A percentile compares a stretch with the other conserved stretches of the same genome.
These are phyloP conservation scores for Magnaporthiopsis poae DNA, from an alignment of 2,329 filamentous ascomycete species.

Conservation along the genomic window DNA sequence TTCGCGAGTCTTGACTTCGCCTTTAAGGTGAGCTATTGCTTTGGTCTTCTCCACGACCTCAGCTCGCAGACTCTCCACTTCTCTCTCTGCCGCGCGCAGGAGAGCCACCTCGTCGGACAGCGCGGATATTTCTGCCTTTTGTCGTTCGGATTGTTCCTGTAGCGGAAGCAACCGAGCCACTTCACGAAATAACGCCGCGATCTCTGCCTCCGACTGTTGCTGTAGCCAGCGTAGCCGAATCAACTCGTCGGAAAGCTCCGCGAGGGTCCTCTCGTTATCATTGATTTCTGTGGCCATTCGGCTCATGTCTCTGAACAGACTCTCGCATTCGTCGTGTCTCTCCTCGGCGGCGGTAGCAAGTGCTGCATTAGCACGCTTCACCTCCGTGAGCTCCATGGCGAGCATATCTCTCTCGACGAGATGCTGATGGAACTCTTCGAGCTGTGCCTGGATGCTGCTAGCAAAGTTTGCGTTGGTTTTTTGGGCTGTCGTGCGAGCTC, in stretches of 20 bases:
- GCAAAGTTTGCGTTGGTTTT: neutral
- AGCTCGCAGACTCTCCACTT: neutral
- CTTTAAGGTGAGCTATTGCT: neutral
- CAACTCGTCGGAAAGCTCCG: neutral
- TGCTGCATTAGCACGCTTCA: neutral
- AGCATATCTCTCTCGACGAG: slow-evolving; percentile 7
- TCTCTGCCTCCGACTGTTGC: neutral
- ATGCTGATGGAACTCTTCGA: slow-evolving; percentile 1
- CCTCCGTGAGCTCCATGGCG: slow-evolving; percentile 10
- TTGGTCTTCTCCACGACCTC: neutral
- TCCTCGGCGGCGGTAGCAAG: slow-evolving; percentile 5
- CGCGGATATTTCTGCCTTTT: neutral
- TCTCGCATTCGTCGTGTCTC: slow-evolving; percentile 2
- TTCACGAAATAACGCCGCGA: neutral
- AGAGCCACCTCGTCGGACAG: neutral
- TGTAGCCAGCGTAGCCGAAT: neutral
- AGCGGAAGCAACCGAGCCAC: neutral
- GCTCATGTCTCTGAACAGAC: slow-evolving; percentile 7
- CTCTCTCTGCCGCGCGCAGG: neutral
- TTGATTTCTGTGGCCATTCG: slow-evolving; percentile 6
- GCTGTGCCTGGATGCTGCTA: slow-evolving; percentile 4
- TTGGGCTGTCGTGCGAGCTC: neutral
- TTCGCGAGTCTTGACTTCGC: neutral
- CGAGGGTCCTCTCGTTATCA: neutral
- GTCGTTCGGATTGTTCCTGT: neutral